Evolutionary conservation across 352 stramenopile species (phyloP).

Genomic region (Thalassiosira oceanica): DNA sequence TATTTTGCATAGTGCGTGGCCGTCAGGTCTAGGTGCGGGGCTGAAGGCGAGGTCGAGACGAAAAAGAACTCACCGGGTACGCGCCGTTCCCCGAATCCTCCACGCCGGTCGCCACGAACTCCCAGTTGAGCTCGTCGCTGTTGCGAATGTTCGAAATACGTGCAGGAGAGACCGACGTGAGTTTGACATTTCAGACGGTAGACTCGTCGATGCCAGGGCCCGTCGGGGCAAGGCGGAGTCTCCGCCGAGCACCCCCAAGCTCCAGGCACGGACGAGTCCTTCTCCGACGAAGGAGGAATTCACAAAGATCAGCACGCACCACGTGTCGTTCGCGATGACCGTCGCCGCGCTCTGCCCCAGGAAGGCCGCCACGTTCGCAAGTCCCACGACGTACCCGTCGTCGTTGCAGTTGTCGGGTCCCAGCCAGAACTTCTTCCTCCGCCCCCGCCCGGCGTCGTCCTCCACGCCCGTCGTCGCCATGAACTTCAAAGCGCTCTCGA

Average conservation of each 20-base stretch:
- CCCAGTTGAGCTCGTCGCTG: slow-evolving; percentile 31
- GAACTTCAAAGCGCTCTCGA: slow-evolving; percentile 4
- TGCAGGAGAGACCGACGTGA: neutral
- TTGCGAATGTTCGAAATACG: no score
- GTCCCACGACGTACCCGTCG: slow-evolving; percentile 25
- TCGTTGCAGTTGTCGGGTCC: slow-evolving; percentile 20
- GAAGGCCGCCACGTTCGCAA: slow-evolving; percentile 31
- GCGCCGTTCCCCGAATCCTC: no score
- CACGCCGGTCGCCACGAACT: no score
- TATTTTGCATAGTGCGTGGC: no score
- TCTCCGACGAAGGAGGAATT: neutral
- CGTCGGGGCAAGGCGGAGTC: no score
- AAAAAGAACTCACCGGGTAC: no score
- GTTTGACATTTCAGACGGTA: neutral
- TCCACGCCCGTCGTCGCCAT: slow-evolving; percentile 9
- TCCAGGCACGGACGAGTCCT: neutral
- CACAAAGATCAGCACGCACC: neutral
- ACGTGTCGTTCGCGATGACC: slow-evolving; percentile 17
- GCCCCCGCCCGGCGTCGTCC: neutral
- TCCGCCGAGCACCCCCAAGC: neutral
- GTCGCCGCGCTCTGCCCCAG: slow-evolving; percentile 26
- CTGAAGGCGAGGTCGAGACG: no score
- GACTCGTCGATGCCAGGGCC: no score
- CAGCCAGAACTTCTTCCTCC: slow-evolving; percentile 15
- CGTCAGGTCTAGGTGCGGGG: no score